These are phyloP conservation scores for Penstemon eatonii DNA, from an alignment of 257 asterid genomes.

Conservation along the genomic window DNA sequence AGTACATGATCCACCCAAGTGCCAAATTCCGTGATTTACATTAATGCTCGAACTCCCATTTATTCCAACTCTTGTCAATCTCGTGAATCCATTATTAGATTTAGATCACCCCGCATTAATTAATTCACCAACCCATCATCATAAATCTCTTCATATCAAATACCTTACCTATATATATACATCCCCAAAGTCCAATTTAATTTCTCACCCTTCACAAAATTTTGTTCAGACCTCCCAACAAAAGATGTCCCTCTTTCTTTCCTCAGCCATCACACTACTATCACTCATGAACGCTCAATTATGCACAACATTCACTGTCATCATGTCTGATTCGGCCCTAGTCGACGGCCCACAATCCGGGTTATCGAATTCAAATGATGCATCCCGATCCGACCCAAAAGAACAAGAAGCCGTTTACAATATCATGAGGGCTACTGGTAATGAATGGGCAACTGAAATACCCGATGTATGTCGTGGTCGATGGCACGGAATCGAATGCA, in stretches of 20 bases:
- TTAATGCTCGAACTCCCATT: constrained; percentile 49
- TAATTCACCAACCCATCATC: constrained; percentile 29
- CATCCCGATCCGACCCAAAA: constrained; percentile 48
- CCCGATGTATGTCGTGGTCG: constrained; percentile 83
- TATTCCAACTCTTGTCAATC: constrained; percentile 44
- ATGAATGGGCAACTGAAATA: constrained; percentile 80
- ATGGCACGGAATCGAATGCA: constrained; percentile 95
- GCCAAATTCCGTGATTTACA: constrained; percentile 60
- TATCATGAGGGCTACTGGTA: constrained; percentile 88
- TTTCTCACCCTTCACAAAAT: not conserved
- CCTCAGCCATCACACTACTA: constrained; percentile 21
- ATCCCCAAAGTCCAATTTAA: not conserved
- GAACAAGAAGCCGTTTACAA: constrained; percentile 83
- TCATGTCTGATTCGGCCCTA: constrained; percentile 56
- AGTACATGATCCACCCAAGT: not conserved
- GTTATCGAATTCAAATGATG: constrained; percentile 30
- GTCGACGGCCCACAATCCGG: constrained; percentile 67
- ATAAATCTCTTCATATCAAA: constrained; percentile 6
- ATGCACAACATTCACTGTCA: constrained; percentile 47
- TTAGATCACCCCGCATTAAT: constrained; percentile 32
- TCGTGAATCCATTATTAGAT: constrained; percentile 64
- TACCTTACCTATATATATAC: constrained; percentile 28
- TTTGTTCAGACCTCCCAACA: not conserved
- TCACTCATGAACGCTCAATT: constrained; percentile 28
- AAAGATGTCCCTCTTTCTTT: constrained; percentile 30